A percentile compares a stretch with the other conserved stretches of the same genome.
phyloP scores from a whole-genome alignment of 2,329 filamentous ascomycete species.

The Colletotrichum incanum region DNA sequence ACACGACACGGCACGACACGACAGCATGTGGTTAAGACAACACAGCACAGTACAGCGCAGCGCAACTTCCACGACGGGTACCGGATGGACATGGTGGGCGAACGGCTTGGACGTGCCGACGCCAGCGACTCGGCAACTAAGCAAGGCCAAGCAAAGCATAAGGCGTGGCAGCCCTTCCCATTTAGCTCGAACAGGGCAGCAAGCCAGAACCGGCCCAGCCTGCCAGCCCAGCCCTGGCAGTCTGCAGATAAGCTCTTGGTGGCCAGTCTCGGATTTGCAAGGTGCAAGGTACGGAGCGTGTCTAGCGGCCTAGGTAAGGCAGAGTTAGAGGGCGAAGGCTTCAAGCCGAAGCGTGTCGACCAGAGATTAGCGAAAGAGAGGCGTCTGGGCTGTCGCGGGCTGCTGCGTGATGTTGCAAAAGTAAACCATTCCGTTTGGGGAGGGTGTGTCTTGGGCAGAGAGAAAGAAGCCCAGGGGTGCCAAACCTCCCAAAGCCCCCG shows the following conservation, averaged over 20 bases:
- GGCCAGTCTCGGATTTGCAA: background rate
- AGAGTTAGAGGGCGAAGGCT: background rate
- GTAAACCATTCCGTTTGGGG: constrained; percentile 27
- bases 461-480: constrained; percentile 35
- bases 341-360: background rate
- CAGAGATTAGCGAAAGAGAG: constrained; percentile 26
- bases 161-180: background rate
- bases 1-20: background rate
- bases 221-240: background rate
- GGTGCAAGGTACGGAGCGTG: background rate
- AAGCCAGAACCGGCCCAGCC: background rate
- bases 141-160: background rate
- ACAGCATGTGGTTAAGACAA: background rate
- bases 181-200: background rate
- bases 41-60: background rate
- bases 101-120: constrained; percentile 6
- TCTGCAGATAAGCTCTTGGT: background rate
- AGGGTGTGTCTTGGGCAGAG: constrained; percentile 41
- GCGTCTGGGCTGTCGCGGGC: background rate
- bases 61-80: background rate
- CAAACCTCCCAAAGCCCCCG: constrained; percentile 12
- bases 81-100: background rate
- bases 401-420: constrained; percentile 22
- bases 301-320: background rate
- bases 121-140: constrained; percentile 17